A percentile compares a stretch with the other conserved stretches of the same genome.
Evolutionary conservation across 495 filamentous ascomycete species (phyloP).

Genomic region (Aspergillus wentii): DNA sequence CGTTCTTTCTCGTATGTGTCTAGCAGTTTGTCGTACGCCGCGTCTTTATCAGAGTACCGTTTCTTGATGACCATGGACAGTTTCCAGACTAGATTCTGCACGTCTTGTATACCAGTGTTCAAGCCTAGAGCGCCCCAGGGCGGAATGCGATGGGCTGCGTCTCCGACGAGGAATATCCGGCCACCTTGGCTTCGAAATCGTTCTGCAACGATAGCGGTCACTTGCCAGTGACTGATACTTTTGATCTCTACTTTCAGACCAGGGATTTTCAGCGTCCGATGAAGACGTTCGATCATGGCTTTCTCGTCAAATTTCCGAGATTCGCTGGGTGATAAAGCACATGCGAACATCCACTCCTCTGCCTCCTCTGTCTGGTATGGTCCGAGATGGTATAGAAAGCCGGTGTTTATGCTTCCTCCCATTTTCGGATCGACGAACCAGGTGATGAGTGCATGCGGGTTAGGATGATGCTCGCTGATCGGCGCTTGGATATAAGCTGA

Average conservation of each 20-base stretch:
- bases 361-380: slow-evolving; percentile 13
- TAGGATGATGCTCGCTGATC: slow-evolving; percentile 14
- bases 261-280: slow-evolving; percentile 11
- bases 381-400: slow-evolving; percentile 15
- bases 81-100: slow-evolving; percentile 49
- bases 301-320: slow-evolving; percentile 12
- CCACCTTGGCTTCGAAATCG: slow-evolving; percentile 10
- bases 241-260: slow-evolving; percentile 13
- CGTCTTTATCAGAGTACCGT: background rate
- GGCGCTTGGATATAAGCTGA: slow-evolving; percentile 15
- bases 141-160: slow-evolving; percentile 47
- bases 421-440: slow-evolving; percentile 15
- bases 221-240: slow-evolving; percentile 11
- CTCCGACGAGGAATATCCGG: slow-evolving; percentile 45
- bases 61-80: slow-evolving; percentile 26
- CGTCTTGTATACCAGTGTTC: slow-evolving; percentile 47
- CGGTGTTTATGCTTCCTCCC: slow-evolving; percentile 14
- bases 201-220: slow-evolving; percentile 10
- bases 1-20: slow-evolving; percentile 23
- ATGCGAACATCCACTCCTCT: slow-evolving; percentile 20
- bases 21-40: slow-evolving; percentile 7
- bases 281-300: slow-evolving; percentile 12
- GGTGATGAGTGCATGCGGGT: slow-evolving; percentile 19
- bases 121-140: slow-evolving; percentile 46
- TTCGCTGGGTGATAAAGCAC: slow-evolving; percentile 13